Percentiles rank a stretch among this genome's conserved stretches.
Evolutionary conservation across 2,329 filamentous ascomycete species (phyloP).

Genomic region (Cyphellophora europaea): DNA sequence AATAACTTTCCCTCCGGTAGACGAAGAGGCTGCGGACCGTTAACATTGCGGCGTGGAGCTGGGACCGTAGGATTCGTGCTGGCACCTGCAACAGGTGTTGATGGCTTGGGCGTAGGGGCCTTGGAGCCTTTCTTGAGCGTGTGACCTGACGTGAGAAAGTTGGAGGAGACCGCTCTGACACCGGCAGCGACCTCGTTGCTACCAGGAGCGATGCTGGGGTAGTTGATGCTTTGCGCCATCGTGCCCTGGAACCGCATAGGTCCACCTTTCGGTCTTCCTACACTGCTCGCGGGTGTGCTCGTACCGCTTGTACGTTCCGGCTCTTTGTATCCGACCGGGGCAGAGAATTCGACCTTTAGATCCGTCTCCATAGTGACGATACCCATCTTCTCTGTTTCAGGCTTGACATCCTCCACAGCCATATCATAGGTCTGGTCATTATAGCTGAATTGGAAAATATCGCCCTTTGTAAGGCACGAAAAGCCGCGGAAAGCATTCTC

Average conservation of each 20-base stretch:
- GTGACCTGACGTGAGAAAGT: conserved; percentile 74
- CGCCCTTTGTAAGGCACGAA: conserved; percentile 82
- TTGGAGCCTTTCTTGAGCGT: conserved; percentile 83
- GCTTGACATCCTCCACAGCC: conserved; percentile 87
- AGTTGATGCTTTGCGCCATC: conserved; percentile 98
- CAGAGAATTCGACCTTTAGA: conserved; percentile 89
- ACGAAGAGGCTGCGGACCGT: conserved; percentile 78
- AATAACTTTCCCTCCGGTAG: conserved; percentile 85
- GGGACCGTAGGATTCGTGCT: conserved; percentile 37
- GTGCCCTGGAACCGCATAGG: conserved; percentile 74
- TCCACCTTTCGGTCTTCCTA: conserved; percentile 53
- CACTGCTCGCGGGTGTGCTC: conserved; percentile 65
- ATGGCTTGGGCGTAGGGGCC: conserved; percentile 59
- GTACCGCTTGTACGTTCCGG: conserved; percentile 72
- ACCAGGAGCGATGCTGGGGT: conserved; percentile 75
- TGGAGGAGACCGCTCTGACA: conserved; percentile 57
- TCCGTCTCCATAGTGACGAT: conserved; percentile 95
- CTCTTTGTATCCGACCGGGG: conserved; percentile 90
- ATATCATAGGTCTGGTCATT: conserved; percentile 92
- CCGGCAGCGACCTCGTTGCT: conserved; percentile 56
- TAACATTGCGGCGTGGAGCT: conserved; percentile 43
- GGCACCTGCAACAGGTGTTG: conserved; percentile 58
- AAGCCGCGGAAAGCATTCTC: conserved; percentile 97
- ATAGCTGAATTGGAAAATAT: conserved; percentile 93
- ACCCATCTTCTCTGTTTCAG: conserved; percentile 68